Evolutionary conservation across 371 early-diverging fungal genomes (phyloP).

Genomic region (Mucor mucedo): DNA sequence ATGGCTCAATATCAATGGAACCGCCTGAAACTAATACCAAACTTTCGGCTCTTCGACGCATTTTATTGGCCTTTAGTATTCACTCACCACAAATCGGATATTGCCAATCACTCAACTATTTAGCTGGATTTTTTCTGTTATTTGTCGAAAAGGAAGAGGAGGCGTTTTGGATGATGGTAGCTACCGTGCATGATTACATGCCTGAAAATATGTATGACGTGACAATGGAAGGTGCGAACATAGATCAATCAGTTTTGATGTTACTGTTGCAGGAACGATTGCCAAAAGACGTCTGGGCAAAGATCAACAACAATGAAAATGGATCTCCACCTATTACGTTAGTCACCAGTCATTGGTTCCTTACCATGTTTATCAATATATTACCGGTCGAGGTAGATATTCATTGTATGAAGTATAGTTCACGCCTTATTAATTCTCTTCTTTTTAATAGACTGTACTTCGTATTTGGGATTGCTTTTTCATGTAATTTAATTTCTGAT

Average conservation of each 20-base stretch:
- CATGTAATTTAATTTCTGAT: conserved; percentile 50
- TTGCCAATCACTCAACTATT: conserved; percentile 85
- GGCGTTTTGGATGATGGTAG: conserved; percentile 84
- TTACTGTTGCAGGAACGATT: conserved; percentile 60
- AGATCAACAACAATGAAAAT: conserved; percentile 36
- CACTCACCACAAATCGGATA: conserved; percentile 79
- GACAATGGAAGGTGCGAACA: conserved; percentile 78
- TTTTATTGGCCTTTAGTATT: conserved; percentile 74
- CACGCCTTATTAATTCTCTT: neutral
- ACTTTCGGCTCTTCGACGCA: conserved; percentile 70
- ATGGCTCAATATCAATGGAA: neutral
- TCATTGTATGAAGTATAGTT: neutral
- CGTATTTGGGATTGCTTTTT: conserved; percentile 87
- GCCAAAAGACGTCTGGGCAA: conserved; percentile 57
- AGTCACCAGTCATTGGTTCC: conserved; percentile 85
- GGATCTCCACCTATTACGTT: conserved; percentile 73
- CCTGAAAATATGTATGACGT: conserved; percentile 83
- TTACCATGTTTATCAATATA: conserved; percentile 81
- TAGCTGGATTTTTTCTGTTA: conserved; percentile 79
- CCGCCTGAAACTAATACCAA: conserved; percentile 54
- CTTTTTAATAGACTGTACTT: conserved; percentile 57
- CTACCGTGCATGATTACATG: conserved; percentile 73
- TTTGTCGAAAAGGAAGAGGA: conserved; percentile 78
- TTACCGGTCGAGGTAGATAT: conserved; percentile 67
- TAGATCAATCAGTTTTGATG: conserved; percentile 80